Evolutionary conservation across 1,284 basidiomycete species (phyloP), one percentile per base, ranked within the genome.

Genomic region (Trichosporon sp.): DNA sequence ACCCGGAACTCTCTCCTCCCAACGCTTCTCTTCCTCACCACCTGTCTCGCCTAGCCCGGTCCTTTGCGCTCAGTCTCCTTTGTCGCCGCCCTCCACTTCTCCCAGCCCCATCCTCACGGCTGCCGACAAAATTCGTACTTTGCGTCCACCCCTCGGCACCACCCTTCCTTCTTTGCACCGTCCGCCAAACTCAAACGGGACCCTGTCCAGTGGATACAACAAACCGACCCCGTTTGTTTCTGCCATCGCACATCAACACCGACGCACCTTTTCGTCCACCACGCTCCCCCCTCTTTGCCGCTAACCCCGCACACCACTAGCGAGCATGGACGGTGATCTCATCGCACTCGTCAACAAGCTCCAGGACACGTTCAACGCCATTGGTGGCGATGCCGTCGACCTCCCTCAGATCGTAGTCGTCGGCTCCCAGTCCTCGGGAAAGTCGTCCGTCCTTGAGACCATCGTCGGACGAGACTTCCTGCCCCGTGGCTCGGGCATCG

Each of bases 391-490:
- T 74, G 81, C 85, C 21, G 86, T 88, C 69, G 87, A 87, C 76
- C 79, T 88, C 11, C 81, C 80, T 8, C 80, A 82, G 68, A 83
- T 82, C 35, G 80, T 81, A 35, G 81, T 81, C 42, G 80, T 84
- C 67, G 85, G 84, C 0, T 85, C 85, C 0, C 86, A 87, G 72
- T 85, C 84, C 12, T 84, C 84, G 6, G 86, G 86, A 67, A 87
- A 87, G 78, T 86, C 85, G 15, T 86, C 85, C 29, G 87, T 87
- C 13, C 81, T 87, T 64, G 86, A 87, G 74, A 87, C 86, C 62
- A 96, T 98, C 76, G 95, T 98, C 71, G 95, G 94, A 66, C 88
- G 91, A 73, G 96, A 98, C 85, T 99, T 99, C 81, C 89, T 99
- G 63, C 96, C 96, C 21, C 90, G 96, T 68, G 84, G 84, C 21